Evolutionary conservation across 495 filamentous ascomycete genomes (phyloP).

Genomic region (Evansstolkia leycettana): DNA sequence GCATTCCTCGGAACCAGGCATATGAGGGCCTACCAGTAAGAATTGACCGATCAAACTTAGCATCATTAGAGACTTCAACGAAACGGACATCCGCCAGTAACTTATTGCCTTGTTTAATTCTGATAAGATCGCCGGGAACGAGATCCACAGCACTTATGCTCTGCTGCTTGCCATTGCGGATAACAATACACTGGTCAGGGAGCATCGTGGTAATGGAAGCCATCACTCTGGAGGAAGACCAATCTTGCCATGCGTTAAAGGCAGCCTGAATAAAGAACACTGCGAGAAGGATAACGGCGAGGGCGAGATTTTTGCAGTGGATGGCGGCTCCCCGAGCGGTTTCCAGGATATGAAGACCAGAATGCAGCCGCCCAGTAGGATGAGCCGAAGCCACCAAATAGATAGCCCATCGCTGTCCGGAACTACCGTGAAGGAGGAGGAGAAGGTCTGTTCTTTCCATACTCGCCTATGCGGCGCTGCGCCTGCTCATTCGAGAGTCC

Average conservation of each 20-base stretch:
- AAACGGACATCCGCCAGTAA: constrained; percentile 61
- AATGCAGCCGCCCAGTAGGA: constrained; percentile 48
- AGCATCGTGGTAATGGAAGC: constrained; percentile 52
- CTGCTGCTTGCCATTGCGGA: constrained; percentile 38
- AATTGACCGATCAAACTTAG: constrained; percentile 55
- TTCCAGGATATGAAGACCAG: constrained; percentile 60
- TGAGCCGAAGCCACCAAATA: constrained; percentile 42
- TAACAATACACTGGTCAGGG: constrained; percentile 46
- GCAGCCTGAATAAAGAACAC: constrained; percentile 59
- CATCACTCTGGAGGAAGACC: constrained; percentile 50
- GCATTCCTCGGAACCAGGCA: constrained; percentile 4
- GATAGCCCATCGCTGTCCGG: not conserved
- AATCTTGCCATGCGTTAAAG: constrained; percentile 56
- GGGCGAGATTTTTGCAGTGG: constrained; percentile 50
- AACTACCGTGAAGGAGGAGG: not conserved
- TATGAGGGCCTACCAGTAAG: constrained; percentile 41
- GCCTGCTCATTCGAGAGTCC: not conserved
- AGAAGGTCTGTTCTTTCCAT: not conserved
- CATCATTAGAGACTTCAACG: constrained; percentile 45
- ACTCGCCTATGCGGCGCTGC: not conserved
- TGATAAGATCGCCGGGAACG: constrained; percentile 53
- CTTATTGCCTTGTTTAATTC: constrained; percentile 52
- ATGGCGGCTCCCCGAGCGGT: constrained; percentile 54
- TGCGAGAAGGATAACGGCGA: constrained; percentile 50
- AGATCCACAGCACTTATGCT: constrained; percentile 38